Conservation (phyloP, 23 red algal genomes). For the Gracilaria domingensis region DNA sequence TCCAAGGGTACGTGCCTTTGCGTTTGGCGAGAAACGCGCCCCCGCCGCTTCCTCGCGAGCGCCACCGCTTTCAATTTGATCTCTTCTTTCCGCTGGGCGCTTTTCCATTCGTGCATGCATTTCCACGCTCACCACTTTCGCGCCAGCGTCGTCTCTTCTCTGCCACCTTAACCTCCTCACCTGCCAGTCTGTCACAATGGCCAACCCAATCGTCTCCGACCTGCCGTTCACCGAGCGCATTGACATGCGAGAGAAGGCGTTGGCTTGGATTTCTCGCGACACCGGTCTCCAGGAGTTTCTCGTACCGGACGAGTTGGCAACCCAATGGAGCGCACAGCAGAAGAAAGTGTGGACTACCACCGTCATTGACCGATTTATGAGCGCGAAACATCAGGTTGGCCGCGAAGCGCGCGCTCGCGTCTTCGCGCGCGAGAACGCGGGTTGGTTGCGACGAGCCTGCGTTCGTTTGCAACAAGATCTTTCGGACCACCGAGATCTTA, state of each 20-base stretch:
- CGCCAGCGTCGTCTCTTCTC: background rate
- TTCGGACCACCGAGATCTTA: conserved; percentile 47
- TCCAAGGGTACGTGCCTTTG: background rate
- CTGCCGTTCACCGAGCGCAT: conserved; percentile 54
- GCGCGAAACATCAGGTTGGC: conserved; percentile 8
- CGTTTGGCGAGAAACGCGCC: background rate
- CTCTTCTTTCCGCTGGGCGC: background rate
- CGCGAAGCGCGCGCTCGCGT: conserved; percentile 26
- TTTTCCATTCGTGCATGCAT: background rate
- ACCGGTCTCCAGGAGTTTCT: conserved; percentile 50
- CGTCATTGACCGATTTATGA: conserved; percentile 45
- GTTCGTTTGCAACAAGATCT: conserved; percentile 22
- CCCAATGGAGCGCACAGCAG: conserved; percentile 38
- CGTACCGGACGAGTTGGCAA: conserved; percentile 38
- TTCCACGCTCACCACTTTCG: background rate
- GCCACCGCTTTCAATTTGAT: background rate
- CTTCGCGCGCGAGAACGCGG: conserved; percentile 37
- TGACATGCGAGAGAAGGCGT: conserved; percentile 56
- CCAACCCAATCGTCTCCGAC: conserved; percentile 35
- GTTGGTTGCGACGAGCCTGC: conserved; percentile 34
- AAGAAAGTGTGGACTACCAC: conserved; percentile 32
- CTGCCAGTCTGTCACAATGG: background rate
- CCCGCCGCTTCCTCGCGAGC: background rate
- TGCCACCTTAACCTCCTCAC: background rate
- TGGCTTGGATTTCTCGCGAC: conserved; percentile 71